These are phyloP conservation scores for Linnemannia zychae DNA, from an alignment of 192 early-diverging fungal genomes.

Conservation along the genomic window DNA sequence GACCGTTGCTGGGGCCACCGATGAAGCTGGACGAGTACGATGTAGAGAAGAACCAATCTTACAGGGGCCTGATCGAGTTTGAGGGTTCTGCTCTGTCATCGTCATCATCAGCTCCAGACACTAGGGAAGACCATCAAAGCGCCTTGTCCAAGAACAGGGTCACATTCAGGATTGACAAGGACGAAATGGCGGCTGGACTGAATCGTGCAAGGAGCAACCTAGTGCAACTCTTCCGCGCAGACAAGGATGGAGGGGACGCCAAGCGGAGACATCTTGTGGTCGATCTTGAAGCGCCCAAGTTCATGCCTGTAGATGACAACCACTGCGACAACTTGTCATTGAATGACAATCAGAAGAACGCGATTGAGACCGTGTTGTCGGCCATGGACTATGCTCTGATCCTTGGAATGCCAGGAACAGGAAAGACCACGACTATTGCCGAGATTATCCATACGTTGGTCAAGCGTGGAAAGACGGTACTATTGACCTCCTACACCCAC, in stretches of 20 bases:
- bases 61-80: constrained; percentile 52
- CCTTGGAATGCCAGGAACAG: constrained; percentile 97
- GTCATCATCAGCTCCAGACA: neutral
- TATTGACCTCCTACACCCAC: constrained; percentile 93
- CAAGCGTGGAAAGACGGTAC: constrained; percentile 76
- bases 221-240: constrained; percentile 72
- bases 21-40: constrained; percentile 69
- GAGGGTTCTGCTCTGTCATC: neutral
- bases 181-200: constrained; percentile 82
- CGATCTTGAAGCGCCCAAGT: constrained; percentile 80
- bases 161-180: constrained; percentile 85
- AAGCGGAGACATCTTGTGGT: constrained; percentile 82
- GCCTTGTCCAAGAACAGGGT: constrained; percentile 53
- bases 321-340: constrained; percentile 55
- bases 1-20: constrained; percentile 76
- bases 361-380: constrained; percentile 78
- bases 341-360: constrained; percentile 80
- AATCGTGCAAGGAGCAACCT: constrained; percentile 80
- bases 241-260: constrained; percentile 60
- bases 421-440: constrained; percentile 93
- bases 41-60: constrained; percentile 69
- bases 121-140: constrained; percentile 30
- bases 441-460: constrained; percentile 81
- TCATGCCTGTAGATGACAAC: constrained; percentile 38
- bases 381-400: constrained; percentile 92